Base-by-base conservation (phyloP, 2,329 filamentous ascomycete genomes). In the Trichoderma lentiforme region DNA sequence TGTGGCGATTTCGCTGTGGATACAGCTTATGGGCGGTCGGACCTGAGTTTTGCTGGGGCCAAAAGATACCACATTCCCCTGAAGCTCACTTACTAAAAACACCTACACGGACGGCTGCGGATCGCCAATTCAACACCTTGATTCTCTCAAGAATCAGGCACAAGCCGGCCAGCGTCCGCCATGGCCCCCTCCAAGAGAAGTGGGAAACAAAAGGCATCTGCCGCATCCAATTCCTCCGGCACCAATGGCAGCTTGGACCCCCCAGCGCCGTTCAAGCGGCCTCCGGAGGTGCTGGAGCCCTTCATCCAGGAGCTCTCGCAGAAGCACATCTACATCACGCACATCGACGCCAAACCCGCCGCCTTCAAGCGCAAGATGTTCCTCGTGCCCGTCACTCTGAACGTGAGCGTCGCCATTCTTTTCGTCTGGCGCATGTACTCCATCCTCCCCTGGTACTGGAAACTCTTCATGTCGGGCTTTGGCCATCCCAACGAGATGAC, bases 291-390 rank as follows among this genome's bases (percentile, higher is more conserved):
- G 36, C 87, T 97, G 69, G 77, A 86, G 65, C 87, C 90, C 12
- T 91, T 97, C 79, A 86, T 92, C 78, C 83, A 87, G 43, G 87
- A 85, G 57, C 90, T 97, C 73, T 87, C 90, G 72, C 85, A 87
- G 71, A 83, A 87, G 71, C 89, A 93, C 80, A 87, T 97, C 79
- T 97, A 98, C 86, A 88, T 98, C 77, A 87, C 92, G 34, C 94
- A 97, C 84, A 85, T 97, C 81, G 95, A 98, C 85, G 83, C 82
- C 73, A 90, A 92, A 73, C 90, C 91, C 0, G 81, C 83, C 24
- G 85, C 86, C 32, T 89, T 95, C 82, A 98, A 98, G 83, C 89
- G 89, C 79, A 92, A 93, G 78, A 92, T 97, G 77, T 98, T 97
- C 82, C 77, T 90, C 62, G 90, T 97, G 1, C 94, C 95, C 18